Conservation (phyloP, 2,329 filamentous ascomycete species). For the Magnaporthiopsis poae region DNA sequence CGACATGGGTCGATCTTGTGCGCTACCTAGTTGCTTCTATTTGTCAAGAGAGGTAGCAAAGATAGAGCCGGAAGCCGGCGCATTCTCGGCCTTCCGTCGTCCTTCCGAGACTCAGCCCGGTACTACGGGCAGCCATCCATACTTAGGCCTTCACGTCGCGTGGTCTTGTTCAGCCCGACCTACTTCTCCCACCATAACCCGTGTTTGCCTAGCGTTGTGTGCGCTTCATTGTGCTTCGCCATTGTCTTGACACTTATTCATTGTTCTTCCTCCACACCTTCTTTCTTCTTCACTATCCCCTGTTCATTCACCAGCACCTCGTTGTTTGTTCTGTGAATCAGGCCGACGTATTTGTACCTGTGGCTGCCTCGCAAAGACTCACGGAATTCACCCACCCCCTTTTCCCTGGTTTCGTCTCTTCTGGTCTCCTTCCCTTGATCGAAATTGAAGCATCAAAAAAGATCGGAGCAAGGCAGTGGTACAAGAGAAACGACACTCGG, state of each 20-base stretch:
- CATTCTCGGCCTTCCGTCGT: too few relatives aligned
- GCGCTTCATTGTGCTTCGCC: not conserved
- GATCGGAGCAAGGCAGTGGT: not conserved
- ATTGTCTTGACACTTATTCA: not conserved
- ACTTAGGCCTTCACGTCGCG: too few relatives aligned
- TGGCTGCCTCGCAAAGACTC: not conserved
- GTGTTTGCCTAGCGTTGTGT: not conserved
- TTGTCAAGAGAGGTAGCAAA: not conserved
- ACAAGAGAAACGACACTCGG: not conserved
- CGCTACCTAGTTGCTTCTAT: not conserved
- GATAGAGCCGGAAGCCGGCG: not conserved
- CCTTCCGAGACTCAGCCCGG: too few relatives aligned
- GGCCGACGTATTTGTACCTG: constrained; percentile 1
- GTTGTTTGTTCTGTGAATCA: constrained; percentile 9
- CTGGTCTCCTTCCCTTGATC: not conserved
- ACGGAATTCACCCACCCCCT: not conserved
- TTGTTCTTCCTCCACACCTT: not conserved
- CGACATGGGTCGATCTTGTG: not conserved
- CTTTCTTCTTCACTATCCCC: not conserved
- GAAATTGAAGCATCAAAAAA: too few relatives aligned
- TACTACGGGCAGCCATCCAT: too few relatives aligned
- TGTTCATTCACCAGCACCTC: not conserved
- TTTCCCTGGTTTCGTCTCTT: not conserved
- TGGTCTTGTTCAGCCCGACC: not conserved
- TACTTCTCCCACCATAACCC: not conserved